Evolutionary conservation across 2,329 filamentous ascomycete species (phyloP), one percentile per base, ranked within the genome.

Genomic region (Periconia sp.): DNA sequence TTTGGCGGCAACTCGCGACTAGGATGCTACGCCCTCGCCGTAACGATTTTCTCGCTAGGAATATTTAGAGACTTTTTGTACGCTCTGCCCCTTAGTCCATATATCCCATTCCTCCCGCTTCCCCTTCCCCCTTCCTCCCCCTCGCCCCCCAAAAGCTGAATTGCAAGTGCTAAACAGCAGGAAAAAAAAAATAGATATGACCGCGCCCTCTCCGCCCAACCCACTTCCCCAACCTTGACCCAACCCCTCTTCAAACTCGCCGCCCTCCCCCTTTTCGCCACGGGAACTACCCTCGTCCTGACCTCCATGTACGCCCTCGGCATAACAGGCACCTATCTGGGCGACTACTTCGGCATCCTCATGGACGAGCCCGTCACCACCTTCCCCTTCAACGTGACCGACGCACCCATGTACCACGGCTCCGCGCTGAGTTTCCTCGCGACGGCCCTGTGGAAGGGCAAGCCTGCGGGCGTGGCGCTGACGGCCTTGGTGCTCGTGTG

Each of bases 281-380:
- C 75, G 25, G 94, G 94, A 45, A 96, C 96, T 71, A 72, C 87
- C 37, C 83, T 99, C 24, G 94, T 99, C 36, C 61, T 97, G 36
- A 86, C 87, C 23, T 94, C 88, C 48, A 97, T 95, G 74, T 96
- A 85, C 84, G 88, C 86, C 23, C 84, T 99, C 28, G 94, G 94
- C 44, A 84, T 99, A 63, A 96, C 91, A 1, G 94, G 94, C 51
- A 99, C 94, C 25, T 99, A 96, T 69, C 79, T 99, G 24, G 94
- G 94, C 59, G 94, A 99, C 77, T 99, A 99, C 79, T 99, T 97
- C 68, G 94, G 94, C 58, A 96, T 97, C 69, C 79, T 99, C 55
- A 95, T 96, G 91, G 92, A 97, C 68, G 77, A 87, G 57, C 92
- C 92, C 62, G 92, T 99, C 38, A 95, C 91, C 10, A 87, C 89